These are phyloP conservation scores for Lichina pygmaea DNA, from an alignment of 495 filamentous ascomycete genomes.

Conservation along the genomic window DNA sequence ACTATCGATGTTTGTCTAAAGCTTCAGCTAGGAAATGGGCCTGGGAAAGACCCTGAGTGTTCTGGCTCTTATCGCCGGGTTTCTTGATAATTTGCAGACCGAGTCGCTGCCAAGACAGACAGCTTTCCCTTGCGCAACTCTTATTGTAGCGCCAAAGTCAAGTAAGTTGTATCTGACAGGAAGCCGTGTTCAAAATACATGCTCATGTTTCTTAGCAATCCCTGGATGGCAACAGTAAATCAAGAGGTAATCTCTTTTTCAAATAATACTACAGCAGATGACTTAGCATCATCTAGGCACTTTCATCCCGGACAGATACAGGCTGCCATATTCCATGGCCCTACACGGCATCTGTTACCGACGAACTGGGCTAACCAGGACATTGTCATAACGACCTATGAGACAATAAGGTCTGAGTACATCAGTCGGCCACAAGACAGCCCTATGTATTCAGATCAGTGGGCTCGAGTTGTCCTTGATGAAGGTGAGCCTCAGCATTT, in stretches of 20 bases:
- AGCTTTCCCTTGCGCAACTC: not conserved
- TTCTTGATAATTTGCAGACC: conserved; percentile 4
- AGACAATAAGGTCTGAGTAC: conserved; percentile 3
- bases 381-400: conserved; percentile 3
- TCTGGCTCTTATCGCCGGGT: conserved; percentile 6
- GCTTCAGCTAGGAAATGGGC: conserved; percentile 10
- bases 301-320: conserved; percentile 2
- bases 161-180: conserved; percentile 3
- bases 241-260: not conserved
- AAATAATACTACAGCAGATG: not conserved
- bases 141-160: conserved; percentile 9
- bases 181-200: not conserved
- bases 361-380: not conserved
- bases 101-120: not conserved
- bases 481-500: conserved; percentile 2
- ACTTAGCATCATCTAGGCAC: conserved; percentile 3
- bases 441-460: not conserved
- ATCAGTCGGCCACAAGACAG: not conserved
- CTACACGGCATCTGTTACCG: not conserved
- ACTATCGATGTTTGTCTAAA: conserved; percentile 1
- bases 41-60: conserved; percentile 10
- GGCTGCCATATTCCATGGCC: conserved; percentile 3
- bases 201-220: conserved; percentile 3
- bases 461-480: conserved; percentile 2
- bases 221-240: conserved; percentile 4